phyloP scores from a whole-genome alignment of 345 rosid genomes.

The Psidium friedrichsthalianum region DNA sequence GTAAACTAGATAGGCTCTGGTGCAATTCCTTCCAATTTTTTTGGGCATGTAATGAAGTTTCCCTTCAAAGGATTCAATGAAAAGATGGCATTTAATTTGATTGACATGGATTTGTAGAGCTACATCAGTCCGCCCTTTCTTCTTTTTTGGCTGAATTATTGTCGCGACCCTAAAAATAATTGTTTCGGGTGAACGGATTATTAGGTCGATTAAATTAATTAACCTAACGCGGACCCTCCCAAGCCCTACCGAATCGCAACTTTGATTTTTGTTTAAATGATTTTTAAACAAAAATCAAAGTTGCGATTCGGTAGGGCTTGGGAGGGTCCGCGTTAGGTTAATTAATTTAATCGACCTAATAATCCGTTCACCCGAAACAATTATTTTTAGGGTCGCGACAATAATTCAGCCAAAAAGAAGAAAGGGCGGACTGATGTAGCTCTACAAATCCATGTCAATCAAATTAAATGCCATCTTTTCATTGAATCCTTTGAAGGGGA shows the following conservation, averaged over 20 bases:
- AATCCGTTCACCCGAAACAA: too few species aligned
- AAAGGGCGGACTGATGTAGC: background rate
- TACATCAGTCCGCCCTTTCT: background rate
- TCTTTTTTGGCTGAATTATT: background rate
- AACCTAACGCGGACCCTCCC: too few species aligned
- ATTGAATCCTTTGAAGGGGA: background rate
- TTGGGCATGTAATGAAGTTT: background rate
- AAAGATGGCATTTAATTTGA: background rate
- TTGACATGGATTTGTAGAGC: background rate
- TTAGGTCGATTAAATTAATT: too few species aligned
- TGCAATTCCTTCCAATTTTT: conserved; percentile 4
- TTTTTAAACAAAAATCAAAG: too few species aligned
- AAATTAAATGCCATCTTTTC: background rate
- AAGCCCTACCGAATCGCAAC: too few species aligned
- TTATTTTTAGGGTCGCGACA: too few species aligned
- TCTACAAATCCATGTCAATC: background rate
- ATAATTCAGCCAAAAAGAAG: background rate
- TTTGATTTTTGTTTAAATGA: too few species aligned
- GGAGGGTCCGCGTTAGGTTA: too few species aligned
- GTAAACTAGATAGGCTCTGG: background rate
- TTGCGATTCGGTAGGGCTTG: too few species aligned
- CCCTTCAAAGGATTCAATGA: background rate
- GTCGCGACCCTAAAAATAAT: too few species aligned
- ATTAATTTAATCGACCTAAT: too few species aligned
- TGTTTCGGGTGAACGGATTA: too few species aligned